Evolutionary conservation across 2,329 filamentous ascomycete genomes (phyloP).

Genomic region (Proliferodiscus dingleyae): DNA sequence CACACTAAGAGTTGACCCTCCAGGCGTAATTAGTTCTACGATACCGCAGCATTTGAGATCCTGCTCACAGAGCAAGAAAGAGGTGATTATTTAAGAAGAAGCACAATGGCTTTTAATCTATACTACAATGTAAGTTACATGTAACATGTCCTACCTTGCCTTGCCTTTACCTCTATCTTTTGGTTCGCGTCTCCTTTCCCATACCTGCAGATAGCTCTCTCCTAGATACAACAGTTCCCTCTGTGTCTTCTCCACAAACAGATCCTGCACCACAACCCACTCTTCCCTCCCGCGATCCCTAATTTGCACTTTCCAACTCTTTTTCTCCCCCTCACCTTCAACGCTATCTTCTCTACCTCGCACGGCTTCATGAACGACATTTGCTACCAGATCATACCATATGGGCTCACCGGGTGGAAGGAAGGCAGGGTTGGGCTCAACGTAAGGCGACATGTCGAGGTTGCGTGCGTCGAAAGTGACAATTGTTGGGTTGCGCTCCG

Average conservation of each 20-base stretch:
- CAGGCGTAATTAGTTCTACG: too few relatives aligned
- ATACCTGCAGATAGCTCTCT: slow-evolving; percentile 93
- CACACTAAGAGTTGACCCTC: too few relatives aligned
- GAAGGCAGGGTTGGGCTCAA: slow-evolving; percentile 74
- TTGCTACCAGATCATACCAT: slow-evolving; percentile 92
- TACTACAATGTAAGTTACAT: not conserved
- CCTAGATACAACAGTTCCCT: slow-evolving; percentile 87
- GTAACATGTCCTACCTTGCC: too few relatives aligned
- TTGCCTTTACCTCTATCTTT: slow-evolving; percentile 19
- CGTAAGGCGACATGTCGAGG: slow-evolving; percentile 84
- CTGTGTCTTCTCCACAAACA: slow-evolving; percentile 86
- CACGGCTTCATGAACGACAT: slow-evolving; percentile 84
- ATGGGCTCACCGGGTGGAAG: slow-evolving; percentile 76
- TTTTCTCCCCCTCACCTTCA: slow-evolving; percentile 81
- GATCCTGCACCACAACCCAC: slow-evolving; percentile 90
- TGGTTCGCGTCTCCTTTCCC: slow-evolving; percentile 70
- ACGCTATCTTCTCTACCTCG: slow-evolving; percentile 73
- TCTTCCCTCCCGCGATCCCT: slow-evolving; percentile 74
- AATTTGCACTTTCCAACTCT: slow-evolving; percentile 92
- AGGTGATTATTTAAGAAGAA: too few relatives aligned
- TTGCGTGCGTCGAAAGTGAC: slow-evolving; percentile 87
- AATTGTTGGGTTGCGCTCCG: slow-evolving; percentile 94
- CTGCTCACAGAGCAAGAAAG: too few relatives aligned
- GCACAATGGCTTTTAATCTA: not conserved
- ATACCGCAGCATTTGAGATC: too few relatives aligned